Base-by-base conservation (phyloP, 225 moss, liverwort and hornwort genomes). In the Polytrichum commune region DNA sequence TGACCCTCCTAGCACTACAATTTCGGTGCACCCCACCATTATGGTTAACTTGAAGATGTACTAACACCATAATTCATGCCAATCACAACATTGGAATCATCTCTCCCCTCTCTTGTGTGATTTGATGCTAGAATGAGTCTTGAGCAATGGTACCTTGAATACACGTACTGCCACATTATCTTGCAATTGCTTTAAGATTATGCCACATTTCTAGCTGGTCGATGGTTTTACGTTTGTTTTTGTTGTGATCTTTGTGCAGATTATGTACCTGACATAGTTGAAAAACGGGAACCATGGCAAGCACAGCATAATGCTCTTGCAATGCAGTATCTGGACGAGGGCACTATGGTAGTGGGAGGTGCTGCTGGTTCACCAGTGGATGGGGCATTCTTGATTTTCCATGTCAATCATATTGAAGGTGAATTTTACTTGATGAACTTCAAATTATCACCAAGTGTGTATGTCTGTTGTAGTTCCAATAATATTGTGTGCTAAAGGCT, bases 191-290 rank as follows among this genome's bases (percentile, higher is more conserved):
- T 7, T 38, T 0, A n/a, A 7, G 33, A 5, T 5, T 5, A 19
- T 68, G 29, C 30, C 8, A 73, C 33, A n/a, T 33, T 55, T 24
- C 66, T 32, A 27, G 29, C 7, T 62, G 18, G 10, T 56, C 65
- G 19, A 24, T 6, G 29, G 27, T 60, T 8, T 26, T 65, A 18
- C 19, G 18, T 24, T 71, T 27, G 30, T 65, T 25, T 78, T 35
- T 68, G 27, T 27, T 58, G 9, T 6, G 23, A 58, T 9, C 28
- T n/a, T 64, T 53, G 46, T 25, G 69, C 72, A 85, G 79, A 82
- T 65, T 85, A 85, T 65, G 79, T 82, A 27, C 79, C 85, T 68
- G 77, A 77, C 68, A 74, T 85, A 68, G 68, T 85, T 33, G 81
- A 81, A 76, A 82, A 71, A 68, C 71, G 85, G 68, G 79, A 60